phyloP scores from a whole-genome alignment of 495 filamentous ascomycete genomes.

The Paragyromitra xinjiangensis region DNA sequence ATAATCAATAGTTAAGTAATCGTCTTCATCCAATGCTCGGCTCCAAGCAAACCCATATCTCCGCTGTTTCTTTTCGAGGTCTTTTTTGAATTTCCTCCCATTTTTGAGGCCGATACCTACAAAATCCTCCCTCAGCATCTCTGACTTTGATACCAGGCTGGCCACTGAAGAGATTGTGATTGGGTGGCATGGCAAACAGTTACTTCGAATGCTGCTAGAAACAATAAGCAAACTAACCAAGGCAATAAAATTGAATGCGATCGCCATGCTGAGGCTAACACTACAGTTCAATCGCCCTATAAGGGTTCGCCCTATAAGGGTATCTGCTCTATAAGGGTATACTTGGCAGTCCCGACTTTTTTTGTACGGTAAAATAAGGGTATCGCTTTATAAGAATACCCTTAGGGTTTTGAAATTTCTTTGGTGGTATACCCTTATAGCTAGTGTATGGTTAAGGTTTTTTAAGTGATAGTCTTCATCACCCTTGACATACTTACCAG shows the following conservation, averaged over 20 bases:
- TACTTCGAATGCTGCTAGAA: background rate
- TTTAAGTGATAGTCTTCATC: too few relatives aligned
- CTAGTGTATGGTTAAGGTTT: too few relatives aligned
- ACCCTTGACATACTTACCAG: too few relatives aligned
- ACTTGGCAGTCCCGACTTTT: too few relatives aligned
- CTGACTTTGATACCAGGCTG: background rate
- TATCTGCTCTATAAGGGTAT: too few relatives aligned
- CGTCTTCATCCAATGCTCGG: background rate
- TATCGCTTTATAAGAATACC: too few relatives aligned
- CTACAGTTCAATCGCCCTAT: too few relatives aligned
- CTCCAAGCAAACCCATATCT: background rate
- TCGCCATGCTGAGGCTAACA: background rate
- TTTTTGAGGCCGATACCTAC: background rate
- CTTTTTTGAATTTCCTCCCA: background rate
- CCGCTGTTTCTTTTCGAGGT: background rate
- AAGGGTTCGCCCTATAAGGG: too few relatives aligned
- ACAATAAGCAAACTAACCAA: background rate
- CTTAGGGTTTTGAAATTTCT: too few relatives aligned
- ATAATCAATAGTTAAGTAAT: background rate
- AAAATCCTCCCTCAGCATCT: background rate
- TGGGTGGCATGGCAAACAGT: background rate
- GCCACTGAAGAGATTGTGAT: background rate
- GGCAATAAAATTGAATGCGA: background rate
- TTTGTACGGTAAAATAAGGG: too few relatives aligned
- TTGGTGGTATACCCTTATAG: too few relatives aligned